These are phyloP conservation scores for Leccinellum rugosiceps DNA, from an alignment of 768 basidiomycete genomes.

Conservation along the genomic window DNA sequence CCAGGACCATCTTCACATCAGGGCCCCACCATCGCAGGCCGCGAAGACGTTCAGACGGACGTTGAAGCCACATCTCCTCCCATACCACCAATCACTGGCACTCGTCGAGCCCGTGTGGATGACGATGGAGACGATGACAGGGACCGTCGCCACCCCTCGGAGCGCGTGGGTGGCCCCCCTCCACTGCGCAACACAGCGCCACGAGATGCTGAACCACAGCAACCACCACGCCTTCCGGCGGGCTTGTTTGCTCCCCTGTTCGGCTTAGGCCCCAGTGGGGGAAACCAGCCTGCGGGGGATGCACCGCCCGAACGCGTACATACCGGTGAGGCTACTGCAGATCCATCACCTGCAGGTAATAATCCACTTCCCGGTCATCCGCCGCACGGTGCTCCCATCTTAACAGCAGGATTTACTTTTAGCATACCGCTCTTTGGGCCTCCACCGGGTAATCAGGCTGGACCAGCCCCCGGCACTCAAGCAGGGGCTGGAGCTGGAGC, in stretches of 20 bases:
- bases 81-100: slow-evolving; percentile 32
- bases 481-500: not conserved
- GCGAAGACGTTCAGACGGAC: slow-evolving; percentile 27
- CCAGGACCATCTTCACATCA: slow-evolving; percentile 25
- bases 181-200: slow-evolving; percentile 20
- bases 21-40: slow-evolving; percentile 25
- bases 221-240: slow-evolving; percentile 11
- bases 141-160: slow-evolving; percentile 62
- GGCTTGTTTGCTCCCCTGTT: slow-evolving; percentile 28
- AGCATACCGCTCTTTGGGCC: slow-evolving; percentile 34
- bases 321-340: slow-evolving; percentile 27
- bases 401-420: slow-evolving; percentile 34
- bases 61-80: slow-evolving; percentile 31
- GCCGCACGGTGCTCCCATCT: slow-evolving; percentile 20
- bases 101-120: slow-evolving; percentile 55
- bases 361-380: slow-evolving; percentile 22
- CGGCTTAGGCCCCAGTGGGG: slow-evolving; percentile 15
- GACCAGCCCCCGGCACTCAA: slow-evolving; percentile 4
- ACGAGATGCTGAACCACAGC: slow-evolving; percentile 23
- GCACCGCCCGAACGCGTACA: slow-evolving; percentile 21
- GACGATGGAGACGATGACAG: slow-evolving; percentile 60
- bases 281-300: slow-evolving; percentile 13
- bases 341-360: slow-evolving; percentile 18
- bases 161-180: slow-evolving; percentile 42
- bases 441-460: slow-evolving; percentile 6